phyloP scores from a whole-genome alignment of 1,284 basidiomycete genomes.

The Ceratobasidium sp. region DNA sequence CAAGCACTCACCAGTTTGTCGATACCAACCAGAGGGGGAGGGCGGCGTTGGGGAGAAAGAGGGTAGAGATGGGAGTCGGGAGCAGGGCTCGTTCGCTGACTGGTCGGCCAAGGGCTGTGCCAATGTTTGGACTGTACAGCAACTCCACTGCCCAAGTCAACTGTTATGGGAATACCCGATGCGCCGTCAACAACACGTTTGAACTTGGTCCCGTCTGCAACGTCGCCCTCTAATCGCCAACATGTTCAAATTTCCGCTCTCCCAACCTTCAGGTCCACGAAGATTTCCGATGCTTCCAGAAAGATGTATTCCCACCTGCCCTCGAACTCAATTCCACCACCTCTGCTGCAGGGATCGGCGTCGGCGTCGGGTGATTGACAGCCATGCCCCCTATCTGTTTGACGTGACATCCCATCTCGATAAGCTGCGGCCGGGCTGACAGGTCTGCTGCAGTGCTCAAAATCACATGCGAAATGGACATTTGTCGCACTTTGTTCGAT shows the following conservation, averaged over 20 bases:
- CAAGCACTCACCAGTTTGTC: slow-evolving; percentile 6
- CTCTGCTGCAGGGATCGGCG: neutral
- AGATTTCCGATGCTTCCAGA: slow-evolving; percentile 11
- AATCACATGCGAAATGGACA: too few species aligned
- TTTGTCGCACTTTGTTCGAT: neutral
- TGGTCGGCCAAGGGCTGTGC: slow-evolving; percentile 18
- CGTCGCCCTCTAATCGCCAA: slow-evolving; percentile 4
- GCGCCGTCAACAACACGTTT: neutral
- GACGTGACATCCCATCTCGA: neutral
- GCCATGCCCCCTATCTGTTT: too few species aligned
- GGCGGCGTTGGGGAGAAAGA: neutral
- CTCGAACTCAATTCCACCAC: neutral
- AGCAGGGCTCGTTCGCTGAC: neutral
- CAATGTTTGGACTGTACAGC: slow-evolving; percentile 20
- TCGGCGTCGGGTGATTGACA: neutral
- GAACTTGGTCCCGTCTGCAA: neutral
- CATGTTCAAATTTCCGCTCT: slow-evolving; percentile 10
- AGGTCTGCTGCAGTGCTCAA: neutral
- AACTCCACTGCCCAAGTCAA: neutral
- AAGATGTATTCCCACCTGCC: slow-evolving; percentile 1
- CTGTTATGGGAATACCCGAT: slow-evolving; percentile 1
- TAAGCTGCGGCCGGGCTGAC: neutral
- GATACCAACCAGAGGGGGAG: neutral
- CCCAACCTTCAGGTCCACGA: slow-evolving; percentile 8
- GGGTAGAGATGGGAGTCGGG: slow-evolving; percentile 12